These are phyloP conservation scores for Streptanthus diversifolius DNA, from an alignment of 345 rosid genomes.

Conservation along the genomic window DNA sequence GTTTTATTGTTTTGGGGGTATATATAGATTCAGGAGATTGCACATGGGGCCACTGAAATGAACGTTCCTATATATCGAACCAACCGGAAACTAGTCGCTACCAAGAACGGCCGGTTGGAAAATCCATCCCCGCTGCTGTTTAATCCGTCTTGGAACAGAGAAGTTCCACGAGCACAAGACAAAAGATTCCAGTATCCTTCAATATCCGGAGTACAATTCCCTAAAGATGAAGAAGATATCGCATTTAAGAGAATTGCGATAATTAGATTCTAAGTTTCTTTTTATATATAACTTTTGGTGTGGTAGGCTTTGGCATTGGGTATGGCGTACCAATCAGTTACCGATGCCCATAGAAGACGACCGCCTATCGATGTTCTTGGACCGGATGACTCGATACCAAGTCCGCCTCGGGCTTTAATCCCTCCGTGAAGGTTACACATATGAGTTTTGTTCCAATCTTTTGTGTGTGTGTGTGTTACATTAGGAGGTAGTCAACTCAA, in stretches of 20 bases:
- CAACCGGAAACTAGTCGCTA: conserved; percentile 65
- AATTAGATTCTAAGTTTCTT: background rate
- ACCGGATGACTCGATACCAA: conserved; percentile 48
- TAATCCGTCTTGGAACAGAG: conserved; percentile 55
- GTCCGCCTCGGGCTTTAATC: conserved; percentile 39
- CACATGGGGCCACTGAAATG: conserved; percentile 54
- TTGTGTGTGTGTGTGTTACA: no score
- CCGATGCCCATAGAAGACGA: conserved; percentile 65
- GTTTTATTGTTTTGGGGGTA: background rate
- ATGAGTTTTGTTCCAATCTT: conserved; percentile 4
- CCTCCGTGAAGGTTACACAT: conserved; percentile 45
- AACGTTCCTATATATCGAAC: conserved; percentile 55
- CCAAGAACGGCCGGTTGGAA: conserved; percentile 63
- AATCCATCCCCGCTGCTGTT: conserved; percentile 66
- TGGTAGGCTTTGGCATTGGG: conserved; percentile 82
- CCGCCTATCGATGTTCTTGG: conserved; percentile 74
- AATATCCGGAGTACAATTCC: conserved; percentile 38
- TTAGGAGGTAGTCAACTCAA: background rate
- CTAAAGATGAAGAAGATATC: conserved; percentile 57
- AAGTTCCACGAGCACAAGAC: conserved; percentile 14
- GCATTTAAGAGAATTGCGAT: conserved; percentile 33
- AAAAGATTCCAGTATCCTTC: conserved; percentile 49
- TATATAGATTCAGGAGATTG: conserved; percentile 42
- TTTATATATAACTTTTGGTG: background rate
- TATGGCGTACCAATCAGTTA: conserved; percentile 77